Evolutionary conservation across 495 filamentous ascomycete genomes (phyloP), one percentile per base, ranked within the genome.

Genomic region (Astrocystis sublimbata): DNA sequence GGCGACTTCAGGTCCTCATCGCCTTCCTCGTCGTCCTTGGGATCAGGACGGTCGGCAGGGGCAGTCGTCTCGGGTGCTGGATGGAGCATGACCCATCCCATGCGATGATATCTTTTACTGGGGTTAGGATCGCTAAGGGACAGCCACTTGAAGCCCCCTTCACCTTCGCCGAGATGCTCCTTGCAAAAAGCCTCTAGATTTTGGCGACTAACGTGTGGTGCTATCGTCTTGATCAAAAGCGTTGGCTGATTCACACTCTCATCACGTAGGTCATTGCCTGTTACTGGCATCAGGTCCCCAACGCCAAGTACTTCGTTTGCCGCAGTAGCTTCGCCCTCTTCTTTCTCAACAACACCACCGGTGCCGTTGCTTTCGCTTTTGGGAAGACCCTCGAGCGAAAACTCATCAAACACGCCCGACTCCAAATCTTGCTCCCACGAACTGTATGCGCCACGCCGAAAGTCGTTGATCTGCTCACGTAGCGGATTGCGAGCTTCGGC

Each of bases 51-150:
- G n/a, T 85, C 84, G 56, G 86, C 78, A 33, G 84, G 79, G 5
- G 73, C 73, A 12, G 78, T 72, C 21, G 80, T 78, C 40, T 96
- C 91, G 2, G 86, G 78, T 12, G 87, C 85, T 41, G 92, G 90
- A 71, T 97, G 78, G 7, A 99, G 80, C 83, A 98, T 96, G 59
- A 99, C 92, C 93, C 93, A 99, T 21, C 96, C 94, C 79, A 99
- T 99, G 1, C 94, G 88, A 70, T 99, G 94, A 67, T 90, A 99
- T 64, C 96, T 90, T 77, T 99, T 99, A 61, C 89, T 86, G 0
- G 96, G 93, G 68, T 98, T 99, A 0, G 94, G 94, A 71, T 99
- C 94, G 70, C 92, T 96, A 42, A 98, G 82, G 57, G 92, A 96
- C 8, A 96, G 80, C 87, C 90, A 96, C 70, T 91, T 93, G 78